Evolutionary conservation across 1,284 basidiomycete genomes (phyloP), one percentile per base, ranked within the genome.

Genomic region (Tilletia walkeri): DNA sequence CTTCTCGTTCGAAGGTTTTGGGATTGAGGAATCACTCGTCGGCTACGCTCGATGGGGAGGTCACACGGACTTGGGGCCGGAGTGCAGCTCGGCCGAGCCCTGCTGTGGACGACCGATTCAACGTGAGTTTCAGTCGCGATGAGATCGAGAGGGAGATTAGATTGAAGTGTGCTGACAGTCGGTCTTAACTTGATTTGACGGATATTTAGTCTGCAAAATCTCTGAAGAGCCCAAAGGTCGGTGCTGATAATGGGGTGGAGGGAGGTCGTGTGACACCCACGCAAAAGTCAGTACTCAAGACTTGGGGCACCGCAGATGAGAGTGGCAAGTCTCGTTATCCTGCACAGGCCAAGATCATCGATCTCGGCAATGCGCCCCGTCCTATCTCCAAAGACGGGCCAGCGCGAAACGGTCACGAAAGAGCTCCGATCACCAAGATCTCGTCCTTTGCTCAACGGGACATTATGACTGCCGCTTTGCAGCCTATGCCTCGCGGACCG

Each of bases 371-470:
- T 36, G 34, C 59, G 16, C 59, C 59, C 9, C 34, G 59, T n/a
- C 59, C 59, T 9, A 38, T 63, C 7, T 63, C 59, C 12, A 63
- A 63, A 16, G 59, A 63, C 59, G 59, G 59, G 16, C 59, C 59
- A 30, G 34, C 14, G 5, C 34, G 39, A 39, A 63, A 39, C 12
- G 38, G 38, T 7, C 36, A 63, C 34, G 59, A 38, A 14, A 38
- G 34, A 9, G 9, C 59, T 16, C 59, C 59, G 12, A n/a, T 63
- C 16, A 7, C 38, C 6, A 38, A 38, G 59, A 41, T 63, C n/a
- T 36, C 59, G 30, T 63, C 59, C 36, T 63, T 63, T 63, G 59
- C 30, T 4, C 30, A 63, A 16, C 59, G 59, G 9, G 59, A 63
- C 12, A 38, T 63, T 36, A 63, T 63, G 59, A 34, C 30, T 4